Evolutionary conservation across 192 early-diverging fungal genomes (phyloP), one percentile per base, ranked within the genome.

Genomic region (Linnemannia elongata): DNA sequence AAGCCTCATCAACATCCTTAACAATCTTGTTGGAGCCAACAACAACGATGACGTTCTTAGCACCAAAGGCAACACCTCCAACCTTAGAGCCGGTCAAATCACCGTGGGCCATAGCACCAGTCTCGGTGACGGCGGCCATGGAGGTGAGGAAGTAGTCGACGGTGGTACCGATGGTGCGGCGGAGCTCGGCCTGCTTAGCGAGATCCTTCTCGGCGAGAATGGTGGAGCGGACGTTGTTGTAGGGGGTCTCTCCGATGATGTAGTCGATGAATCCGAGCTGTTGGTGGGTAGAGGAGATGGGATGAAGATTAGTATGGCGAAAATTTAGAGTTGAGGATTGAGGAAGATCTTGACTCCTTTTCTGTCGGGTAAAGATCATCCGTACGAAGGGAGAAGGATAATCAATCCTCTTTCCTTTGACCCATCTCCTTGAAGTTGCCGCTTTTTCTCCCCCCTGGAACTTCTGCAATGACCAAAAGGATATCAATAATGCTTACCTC

Each of bases 11-110:
- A 54, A 80, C 74, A 69, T 89, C 88, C 78, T 88, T 85, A 45
- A 89, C 88, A 45, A 89, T 89, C 78, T 89, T 89, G 75, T 89
- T 89, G 66, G 82, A 74, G n/a, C 89, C 88, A 20, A 81, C 80
- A 27, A 88, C 80, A 27, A 89, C 63, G 44, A 89, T 77, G n/a
- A 85, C 77, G 77, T 88, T 88, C 79, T 81, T 79, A 68, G 89
- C 77, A 44, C 82, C 78, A 72, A 79, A 81, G 36, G 82, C 63
- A 68, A 83, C 85, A 60, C 82, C 82, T 22, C 79, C 82, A 33
- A 89, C 88, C 71, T 86, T 85, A 57, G 88, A 72, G 2, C 89
- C 89, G 0, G 77, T 30, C 5, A 73, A 33, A 55, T 89, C 83
- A 36, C 81, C 83, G 20, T 87, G 85, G 47, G 75, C 71, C 80